A percentile compares a stretch with the other conserved stretches of the same genome.
Conservation (phyloP, 352 stramenopile genomes). For the Pythium aristosporum region DNA sequence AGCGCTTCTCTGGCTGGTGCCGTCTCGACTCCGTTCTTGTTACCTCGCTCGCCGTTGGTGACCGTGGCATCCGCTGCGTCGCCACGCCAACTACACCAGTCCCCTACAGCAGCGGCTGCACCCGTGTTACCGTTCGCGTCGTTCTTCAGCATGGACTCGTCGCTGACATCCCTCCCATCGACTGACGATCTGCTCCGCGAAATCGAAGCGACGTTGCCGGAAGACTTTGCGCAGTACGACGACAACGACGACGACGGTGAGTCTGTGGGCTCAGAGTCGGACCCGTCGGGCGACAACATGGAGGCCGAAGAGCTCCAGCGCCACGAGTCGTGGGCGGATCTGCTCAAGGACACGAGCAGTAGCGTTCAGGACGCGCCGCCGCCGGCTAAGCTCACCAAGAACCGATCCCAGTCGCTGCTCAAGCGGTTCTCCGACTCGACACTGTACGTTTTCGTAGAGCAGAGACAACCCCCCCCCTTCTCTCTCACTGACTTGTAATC, state of each 20-base stretch:
- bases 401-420: conserved; percentile 22
- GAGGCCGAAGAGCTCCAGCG: conserved; percentile 50
- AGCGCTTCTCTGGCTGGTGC: neutral
- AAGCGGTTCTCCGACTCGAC: conserved; percentile 34
- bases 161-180: conserved; percentile 38
- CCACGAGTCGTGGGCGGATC: conserved; percentile 24
- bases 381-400: conserved; percentile 11
- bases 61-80: conserved; percentile 1
- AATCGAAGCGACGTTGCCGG: conserved; percentile 61
- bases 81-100: neutral
- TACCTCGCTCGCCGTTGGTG: neutral
- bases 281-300: conserved; percentile 71
- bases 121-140: neutral
- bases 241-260: conserved; percentile 45
- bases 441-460: conserved; percentile 20
- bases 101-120: neutral
- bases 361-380: neutral
- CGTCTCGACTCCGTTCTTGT: conserved; percentile 5
- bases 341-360: neutral
- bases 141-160: conserved; percentile 16
- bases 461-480: neutral
- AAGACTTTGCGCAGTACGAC: conserved; percentile 29
- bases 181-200: conserved; percentile 63
- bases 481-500: neutral
- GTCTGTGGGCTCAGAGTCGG: conserved; percentile 65